Conservation (phyloP, 2,329 filamentous ascomycete genomes). For the Raffaelea ambrosiae region DNA sequence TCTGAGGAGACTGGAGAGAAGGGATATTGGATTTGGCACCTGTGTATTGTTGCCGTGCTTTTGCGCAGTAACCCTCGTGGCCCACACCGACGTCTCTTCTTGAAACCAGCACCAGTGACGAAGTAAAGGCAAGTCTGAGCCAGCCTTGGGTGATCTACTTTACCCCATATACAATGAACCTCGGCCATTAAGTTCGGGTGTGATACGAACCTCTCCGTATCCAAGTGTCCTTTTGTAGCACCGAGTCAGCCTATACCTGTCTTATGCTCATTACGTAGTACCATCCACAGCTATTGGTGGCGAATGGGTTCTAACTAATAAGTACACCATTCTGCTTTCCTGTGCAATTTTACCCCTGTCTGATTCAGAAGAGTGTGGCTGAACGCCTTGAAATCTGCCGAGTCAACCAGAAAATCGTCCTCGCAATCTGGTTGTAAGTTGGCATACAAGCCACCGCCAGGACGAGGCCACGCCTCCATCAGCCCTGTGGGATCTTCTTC, state of each 20-base stretch:
- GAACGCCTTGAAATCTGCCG: slow-evolving; percentile 25
- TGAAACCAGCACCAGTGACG: slow-evolving; percentile 21
- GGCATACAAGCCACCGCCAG: slow-evolving; percentile 14
- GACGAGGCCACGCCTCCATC: slow-evolving; percentile 12
- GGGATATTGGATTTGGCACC: slow-evolving; percentile 9
- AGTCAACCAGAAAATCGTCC: slow-evolving; percentile 19
- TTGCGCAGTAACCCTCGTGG: slow-evolving; percentile 33
- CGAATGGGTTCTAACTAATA: too few relatives aligned
- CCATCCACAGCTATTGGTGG: too few relatives aligned
- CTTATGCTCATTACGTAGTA: too few relatives aligned
- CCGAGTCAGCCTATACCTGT: too few relatives aligned
- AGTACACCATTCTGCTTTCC: too few relatives aligned
- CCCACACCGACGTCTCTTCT: slow-evolving; percentile 16
- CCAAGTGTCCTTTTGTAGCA: too few relatives aligned
- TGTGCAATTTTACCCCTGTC: too few relatives aligned
- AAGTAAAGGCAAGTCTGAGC: slow-evolving; percentile 31
- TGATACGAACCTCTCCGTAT: too few relatives aligned
- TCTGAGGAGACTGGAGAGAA: slow-evolving; percentile 42
- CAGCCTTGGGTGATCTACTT: slow-evolving; percentile 2
- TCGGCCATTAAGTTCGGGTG: too few relatives aligned
- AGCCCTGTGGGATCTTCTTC: slow-evolving; percentile 15
- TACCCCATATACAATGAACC: too few relatives aligned
- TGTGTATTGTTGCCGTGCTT: slow-evolving; percentile 41
- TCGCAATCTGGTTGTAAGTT: slow-evolving; percentile 21
- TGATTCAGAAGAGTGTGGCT: slow-evolving; percentile 15